phyloP scores from a whole-genome alignment of 139 green algal genomes.

The Chlamydomonas schloesseri region DNA sequence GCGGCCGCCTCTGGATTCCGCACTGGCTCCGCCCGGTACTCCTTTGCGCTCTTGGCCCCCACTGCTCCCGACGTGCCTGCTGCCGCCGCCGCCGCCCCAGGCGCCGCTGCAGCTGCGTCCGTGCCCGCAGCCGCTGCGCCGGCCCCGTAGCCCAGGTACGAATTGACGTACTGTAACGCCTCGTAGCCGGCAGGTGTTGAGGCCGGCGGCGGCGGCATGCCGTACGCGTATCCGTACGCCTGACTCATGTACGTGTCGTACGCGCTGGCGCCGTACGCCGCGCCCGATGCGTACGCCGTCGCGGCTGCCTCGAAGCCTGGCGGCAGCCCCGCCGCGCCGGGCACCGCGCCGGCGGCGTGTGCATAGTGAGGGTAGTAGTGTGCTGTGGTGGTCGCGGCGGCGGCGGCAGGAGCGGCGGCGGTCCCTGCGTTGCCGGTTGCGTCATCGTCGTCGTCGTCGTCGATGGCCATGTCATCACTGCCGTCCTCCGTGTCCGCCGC shows the following conservation, averaged over 20 bases:
- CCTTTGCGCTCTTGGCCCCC: slow-evolving; percentile 10
- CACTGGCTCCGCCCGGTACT: slow-evolving; percentile 23
- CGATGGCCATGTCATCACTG: slow-evolving; percentile 23
- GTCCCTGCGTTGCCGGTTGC: neutral
- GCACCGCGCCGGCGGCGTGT: too few species aligned
- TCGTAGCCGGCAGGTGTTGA: slow-evolving; percentile 20
- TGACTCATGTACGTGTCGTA: slow-evolving; percentile 30
- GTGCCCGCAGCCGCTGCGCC: neutral
- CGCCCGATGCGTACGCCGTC: neutral
- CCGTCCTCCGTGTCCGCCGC: neutral
- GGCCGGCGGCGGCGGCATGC: slow-evolving; percentile 26
- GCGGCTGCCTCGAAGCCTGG: slow-evolving; percentile 14
- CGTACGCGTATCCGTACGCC: slow-evolving; percentile 42
- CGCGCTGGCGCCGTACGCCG: neutral
- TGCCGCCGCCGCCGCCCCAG: neutral
- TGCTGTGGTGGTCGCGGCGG: neutral
- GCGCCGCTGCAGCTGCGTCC: too few species aligned
- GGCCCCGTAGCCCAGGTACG: slow-evolving; percentile 10
- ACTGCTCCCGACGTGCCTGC: neutral
- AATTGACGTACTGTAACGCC: slow-evolving; percentile 26
- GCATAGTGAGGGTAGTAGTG: too few species aligned
- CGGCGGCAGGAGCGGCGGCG: neutral
- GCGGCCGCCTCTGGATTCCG: neutral
- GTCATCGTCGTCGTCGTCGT: neutral
- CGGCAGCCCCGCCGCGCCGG: neutral